Base-by-base conservation (phyloP, 1,284 basidiomycete genomes). In the Trametes sp. region DNA sequence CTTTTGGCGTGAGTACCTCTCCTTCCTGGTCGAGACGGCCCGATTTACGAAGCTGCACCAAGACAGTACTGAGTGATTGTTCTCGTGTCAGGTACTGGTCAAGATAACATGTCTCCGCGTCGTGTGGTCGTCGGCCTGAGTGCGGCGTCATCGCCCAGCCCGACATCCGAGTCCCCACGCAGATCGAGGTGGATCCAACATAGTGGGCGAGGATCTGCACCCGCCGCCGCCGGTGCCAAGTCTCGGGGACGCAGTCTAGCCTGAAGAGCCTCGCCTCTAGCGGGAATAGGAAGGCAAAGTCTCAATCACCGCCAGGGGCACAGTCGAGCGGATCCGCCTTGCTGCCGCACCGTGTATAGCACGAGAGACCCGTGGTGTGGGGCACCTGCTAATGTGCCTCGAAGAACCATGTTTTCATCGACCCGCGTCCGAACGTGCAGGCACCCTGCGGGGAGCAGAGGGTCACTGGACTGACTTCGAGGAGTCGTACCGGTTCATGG, bases 251-350 rank as follows among this genome's bases (percentile, higher is more conserved):
- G 46, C 46, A 13, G 13, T 23, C 52, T 31, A n/a, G 38, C 23
- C 38, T 11, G n/a, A 35, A 5, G 26, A 31, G 26, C 16, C 28
- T 23, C 38, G 26, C 19, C 51, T 4, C 14, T 42, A 9, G 23
- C 52, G 52, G 52, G 21, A 19, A 31, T 54, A 54, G 26, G 28
- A 19, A 44, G 36, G 52, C 14, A 38, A 53, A 28, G 35, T 14
- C 24, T 38, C 14, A 26, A 5, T 24, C 24, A 38, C 16, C 14
- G 1, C 23, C 24, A 6, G 36, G 6, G 23, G 36, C 23, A 13
- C 7, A 13, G 4, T 19, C 23, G 35, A 23, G 35, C 10, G 6
- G 5, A 41, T 16, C 51, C 23, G 35, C 16, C 28, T 21, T 38
- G 16, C 35, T 6, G 16, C 23, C 35, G 14, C 36, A 24, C 33